Evolutionary conservation across 148 eudicot species (phyloP), one percentile per base, ranked within the genome.

Genomic region (Vaccinium corymbosum): DNA sequence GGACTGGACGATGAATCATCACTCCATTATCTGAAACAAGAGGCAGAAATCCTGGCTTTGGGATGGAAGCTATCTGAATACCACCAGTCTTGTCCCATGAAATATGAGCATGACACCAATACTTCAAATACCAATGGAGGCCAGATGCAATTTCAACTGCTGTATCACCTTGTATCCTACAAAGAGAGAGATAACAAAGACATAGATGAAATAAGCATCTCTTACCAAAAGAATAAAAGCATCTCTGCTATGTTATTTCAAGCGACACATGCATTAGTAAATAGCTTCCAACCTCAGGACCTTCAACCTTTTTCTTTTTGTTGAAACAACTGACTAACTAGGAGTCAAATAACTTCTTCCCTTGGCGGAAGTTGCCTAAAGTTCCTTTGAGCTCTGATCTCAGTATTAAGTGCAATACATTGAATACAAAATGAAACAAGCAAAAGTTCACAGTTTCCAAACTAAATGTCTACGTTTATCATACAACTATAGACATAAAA

Each of bases 51-150:
- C 95, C 95, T 7, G 94, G 92, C 56, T 89, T 80, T 66, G 98
- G 98, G 85, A 96, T 53, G 85, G 98, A 92, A 77, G 83, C 89
- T 59, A 91, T 80, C 86, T 96, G 99, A 87, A 75, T 84, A 25
- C 99, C 98, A 79, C 99, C 99, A 55, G 99, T 94, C 90, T 96
- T 96, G 81, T 96, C 97, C 99, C 99, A 96, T 52, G 99, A 96
- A 87, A 96, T 83, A 89, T 94, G 99, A 84, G 93, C 99, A 80
- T 92, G 92, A 84, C 99, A 96, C 79, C 81, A 86, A 84, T 93
- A 93, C 87, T 96, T 96, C 29, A 96, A 83, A 88, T 96, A 96
- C 99, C 98, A 96, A 78, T 93, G 98, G 51, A 96, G 93, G 52
- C 98, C 99, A 42, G 98, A 93, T 80, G 92, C 89, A 81, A 96